Conservation (phyloP, 2,329 filamentous ascomycete genomes). For the Fusarium hostae region DNA sequence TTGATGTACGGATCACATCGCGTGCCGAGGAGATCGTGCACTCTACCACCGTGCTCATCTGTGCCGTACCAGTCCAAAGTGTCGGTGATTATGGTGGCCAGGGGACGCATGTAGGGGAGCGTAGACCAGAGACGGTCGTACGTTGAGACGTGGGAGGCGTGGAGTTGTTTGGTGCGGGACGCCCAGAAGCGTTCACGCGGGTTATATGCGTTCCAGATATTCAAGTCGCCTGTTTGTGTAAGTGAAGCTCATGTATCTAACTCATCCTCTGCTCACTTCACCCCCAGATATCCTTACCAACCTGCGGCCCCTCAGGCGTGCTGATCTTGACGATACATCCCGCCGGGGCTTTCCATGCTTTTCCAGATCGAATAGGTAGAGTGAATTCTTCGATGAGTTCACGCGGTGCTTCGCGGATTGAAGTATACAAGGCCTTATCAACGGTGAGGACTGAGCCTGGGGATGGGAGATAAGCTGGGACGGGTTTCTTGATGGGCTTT, state of each 20-base stretch:
- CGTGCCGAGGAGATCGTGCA: conserved; percentile 85
- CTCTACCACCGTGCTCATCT: conserved; percentile 71
- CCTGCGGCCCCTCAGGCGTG: conserved; percentile 81
- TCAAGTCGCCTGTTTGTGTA: conserved; percentile 71
- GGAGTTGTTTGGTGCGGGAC: conserved; percentile 79
- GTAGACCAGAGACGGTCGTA: conserved; percentile 82
- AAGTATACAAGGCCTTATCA: conserved; percentile 65
- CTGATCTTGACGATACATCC: conserved; percentile 78
- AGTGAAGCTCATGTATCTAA: not conserved
- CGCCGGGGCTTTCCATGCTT: conserved; percentile 76
- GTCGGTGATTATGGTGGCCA: conserved; percentile 77
- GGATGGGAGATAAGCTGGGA: conserved; percentile 60
- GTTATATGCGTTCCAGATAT: conserved; percentile 82
- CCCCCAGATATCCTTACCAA: conserved; percentile 56
- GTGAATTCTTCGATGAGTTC: conserved; percentile 63
- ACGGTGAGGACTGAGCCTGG: conserved; percentile 58
- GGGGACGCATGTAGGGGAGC: conserved; percentile 79
- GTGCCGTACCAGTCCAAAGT: conserved; percentile 70
- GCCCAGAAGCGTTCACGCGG: conserved; percentile 87
- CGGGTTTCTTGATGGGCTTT: conserved; percentile 58
- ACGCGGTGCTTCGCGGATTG: conserved; percentile 64
- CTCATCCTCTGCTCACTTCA: not conserved
- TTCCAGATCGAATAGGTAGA: conserved; percentile 78
- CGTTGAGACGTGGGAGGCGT: conserved; percentile 77
- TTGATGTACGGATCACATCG: conserved; percentile 89